Percentiles rank a stretch among this genome's conserved stretches.
Conservation (phyloP, 495 filamentous ascomycete species). For the Aspergillus cavernicola region DNA sequence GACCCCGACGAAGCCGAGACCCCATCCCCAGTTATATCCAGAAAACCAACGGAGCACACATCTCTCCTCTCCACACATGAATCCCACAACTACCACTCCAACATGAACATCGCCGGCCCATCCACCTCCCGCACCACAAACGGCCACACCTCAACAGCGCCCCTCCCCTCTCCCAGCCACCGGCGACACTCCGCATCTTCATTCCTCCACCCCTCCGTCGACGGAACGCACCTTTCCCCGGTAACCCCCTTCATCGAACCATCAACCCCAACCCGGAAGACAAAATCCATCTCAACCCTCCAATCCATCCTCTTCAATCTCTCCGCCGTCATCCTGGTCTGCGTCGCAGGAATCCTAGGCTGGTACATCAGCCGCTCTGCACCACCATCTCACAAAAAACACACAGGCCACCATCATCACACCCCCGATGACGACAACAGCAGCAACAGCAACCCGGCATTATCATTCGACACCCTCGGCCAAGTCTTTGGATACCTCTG, state of each 20-base stretch:
- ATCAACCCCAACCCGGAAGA: conserved; percentile 20
- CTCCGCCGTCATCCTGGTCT: conserved; percentile 71
- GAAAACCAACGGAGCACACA: conserved; percentile 31
- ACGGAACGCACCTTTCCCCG: conserved; percentile 73
- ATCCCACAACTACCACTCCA: conserved; percentile 17
- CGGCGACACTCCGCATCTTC: conserved; percentile 35
- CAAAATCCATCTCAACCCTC: conserved; percentile 41
- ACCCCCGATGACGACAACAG: conserved; percentile 17
- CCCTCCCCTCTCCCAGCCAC: conserved; percentile 1
- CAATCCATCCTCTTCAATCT: conserved; percentile 68
- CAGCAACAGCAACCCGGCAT: conserved; percentile 18
- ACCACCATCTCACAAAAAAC: conserved; percentile 4
- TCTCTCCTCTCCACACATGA: conserved; percentile 26
- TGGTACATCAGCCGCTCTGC: conserved; percentile 71
- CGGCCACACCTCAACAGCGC: conserved; percentile 8
- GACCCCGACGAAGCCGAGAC: conserved; percentile 16
- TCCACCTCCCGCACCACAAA: conserved; percentile 1
- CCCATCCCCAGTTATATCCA: conserved; percentile 7
- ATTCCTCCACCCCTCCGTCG: conserved; percentile 37
- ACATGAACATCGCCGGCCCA: conserved; percentile 7
- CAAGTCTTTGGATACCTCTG: conserved; percentile 86
- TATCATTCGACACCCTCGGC: conserved; percentile 69
- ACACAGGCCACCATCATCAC: background rate
- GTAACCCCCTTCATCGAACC: conserved; percentile 64
- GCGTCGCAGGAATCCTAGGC: conserved; percentile 73